These are phyloP conservation scores for Punctularia strigosozonata DNA, from an alignment of 768 basidiomycete species.

Conservation along the genomic window DNA sequence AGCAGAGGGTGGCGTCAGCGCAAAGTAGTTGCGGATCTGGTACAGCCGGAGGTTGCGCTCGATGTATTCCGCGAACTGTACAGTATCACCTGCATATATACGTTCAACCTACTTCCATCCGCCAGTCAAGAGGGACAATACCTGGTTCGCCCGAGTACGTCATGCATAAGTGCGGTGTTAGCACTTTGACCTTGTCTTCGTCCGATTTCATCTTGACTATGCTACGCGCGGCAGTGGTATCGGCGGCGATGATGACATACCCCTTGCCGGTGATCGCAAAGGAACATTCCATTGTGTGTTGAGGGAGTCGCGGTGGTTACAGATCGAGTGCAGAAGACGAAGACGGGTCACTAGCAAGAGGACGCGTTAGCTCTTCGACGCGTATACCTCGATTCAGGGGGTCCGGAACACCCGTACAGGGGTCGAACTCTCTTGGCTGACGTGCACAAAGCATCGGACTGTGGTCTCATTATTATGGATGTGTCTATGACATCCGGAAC, in stretches of 20 bases:
- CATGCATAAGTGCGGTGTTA: conserved; percentile 90
- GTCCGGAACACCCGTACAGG: no score
- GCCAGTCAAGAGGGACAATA: conserved; percentile 11
- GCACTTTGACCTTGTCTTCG: conserved; percentile 91
- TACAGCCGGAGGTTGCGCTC: conserved; percentile 94
- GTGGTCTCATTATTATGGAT: no score
- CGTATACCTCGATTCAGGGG: no score
- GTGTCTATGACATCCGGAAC: no score
- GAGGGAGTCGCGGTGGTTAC: conserved; percentile 9
- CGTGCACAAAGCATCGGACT: no score
- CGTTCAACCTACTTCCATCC: background rate
- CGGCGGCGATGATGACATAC: conserved; percentile 86
- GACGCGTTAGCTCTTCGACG: no score
- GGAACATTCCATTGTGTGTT: conserved; percentile 69
- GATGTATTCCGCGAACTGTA: conserved; percentile 93
- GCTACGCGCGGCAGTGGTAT: conserved; percentile 80
- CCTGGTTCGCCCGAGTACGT: conserved; percentile 92
- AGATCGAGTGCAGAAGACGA: no score
- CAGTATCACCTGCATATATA: conserved; percentile 65
- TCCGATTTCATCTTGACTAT: conserved; percentile 97
- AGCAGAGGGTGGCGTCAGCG: conserved; percentile 82
- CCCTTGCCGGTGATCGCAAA: conserved; percentile 89
- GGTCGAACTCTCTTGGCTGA: no score
- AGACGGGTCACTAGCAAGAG: no score
- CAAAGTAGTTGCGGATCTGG: conserved; percentile 87